Base-by-base conservation (phyloP, 345 rosid genomes). In the Syzygium aqueum region DNA sequence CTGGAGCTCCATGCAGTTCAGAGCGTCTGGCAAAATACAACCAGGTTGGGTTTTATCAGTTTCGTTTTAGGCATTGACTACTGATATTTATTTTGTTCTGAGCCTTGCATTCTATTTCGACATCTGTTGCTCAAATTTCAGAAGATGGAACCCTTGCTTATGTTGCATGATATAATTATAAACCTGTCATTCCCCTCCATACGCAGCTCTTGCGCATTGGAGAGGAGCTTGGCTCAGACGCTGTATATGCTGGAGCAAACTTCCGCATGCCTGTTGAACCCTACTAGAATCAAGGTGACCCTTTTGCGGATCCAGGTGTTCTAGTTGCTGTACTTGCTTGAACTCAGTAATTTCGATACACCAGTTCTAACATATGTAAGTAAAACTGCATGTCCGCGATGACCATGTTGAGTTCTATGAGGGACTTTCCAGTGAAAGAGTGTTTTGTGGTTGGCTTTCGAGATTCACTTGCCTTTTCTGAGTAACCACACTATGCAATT, bases 191-290 rank as follows among this genome's bases (percentile, higher is more conserved):
- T 37, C 15, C 49, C 25, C 63, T 37, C 0, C 50, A 22, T n/a
- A 5, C 85, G 61, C 77, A 97, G 98, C 97, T 97, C 82, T 86
- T 96, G 91, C 92, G 99, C 85, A 97, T 97, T 3, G 98, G 95
- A 88, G 98, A 96, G 90, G 97, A 97, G 94, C 96, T 96, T 37
- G 99, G 98, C 15, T 43, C 93, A 19, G 97, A 91, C 50, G 98
- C 98, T 54, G 89, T 97, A 46, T 97, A 97, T 86, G 98, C 99
- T 1, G 98, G 98, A 90, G 93, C 87, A 4, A 91, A 89, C 91
- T 97, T 97, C 96, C 94, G 99, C 90, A 89, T 30, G 28, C 98
- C 99, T 0, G 98, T 97, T 33, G 98, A 92, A 85, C 99, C 99
- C 23, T 97, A 96, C 88, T 96, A 95, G 93, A 89, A 23, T 40